Evolutionary conservation across 371 early-diverging fungal species (phyloP).

Genomic region (Smittium culicis): DNA sequence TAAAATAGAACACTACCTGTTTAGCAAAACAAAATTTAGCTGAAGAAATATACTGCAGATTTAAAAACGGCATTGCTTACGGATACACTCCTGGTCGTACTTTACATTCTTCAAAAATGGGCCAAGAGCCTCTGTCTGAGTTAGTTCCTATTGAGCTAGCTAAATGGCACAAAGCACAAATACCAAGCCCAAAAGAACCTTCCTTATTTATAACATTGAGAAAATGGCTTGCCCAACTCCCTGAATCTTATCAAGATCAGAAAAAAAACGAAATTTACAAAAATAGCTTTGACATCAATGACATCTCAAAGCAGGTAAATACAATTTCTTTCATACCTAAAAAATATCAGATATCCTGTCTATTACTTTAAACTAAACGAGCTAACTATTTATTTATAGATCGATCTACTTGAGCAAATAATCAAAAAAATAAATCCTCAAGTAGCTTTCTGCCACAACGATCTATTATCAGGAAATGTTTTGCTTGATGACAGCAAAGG

Average conservation of each 20-base stretch:
- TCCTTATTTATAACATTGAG: constrained; percentile 60
- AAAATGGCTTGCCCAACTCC: constrained; percentile 70
- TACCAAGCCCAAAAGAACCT: constrained; percentile 39
- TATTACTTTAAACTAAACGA: constrained; percentile 14
- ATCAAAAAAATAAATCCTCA: constrained; percentile 53
- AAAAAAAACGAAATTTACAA: constrained; percentile 46
- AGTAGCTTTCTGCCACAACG: constrained; percentile 84
- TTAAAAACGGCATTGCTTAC: constrained; percentile 78
- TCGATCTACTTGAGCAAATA: constrained; percentile 37
- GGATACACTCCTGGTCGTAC: constrained; percentile 72
- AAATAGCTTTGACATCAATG: constrained; percentile 38
- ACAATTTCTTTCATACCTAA: constrained; percentile 13
- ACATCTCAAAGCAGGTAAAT: constrained; percentile 34
- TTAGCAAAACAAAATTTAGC: constrained; percentile 54
- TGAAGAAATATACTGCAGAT: constrained; percentile 73
- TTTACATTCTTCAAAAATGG: constrained; percentile 52
- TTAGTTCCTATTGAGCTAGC: constrained; percentile 70
- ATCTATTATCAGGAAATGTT: constrained; percentile 76
- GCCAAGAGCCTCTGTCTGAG: constrained; percentile 45
- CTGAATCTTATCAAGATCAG: constrained; percentile 43
- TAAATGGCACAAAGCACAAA: constrained; percentile 57
- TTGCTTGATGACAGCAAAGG: constrained; percentile 49
- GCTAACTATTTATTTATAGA: constrained; percentile 12
- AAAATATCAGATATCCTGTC: neutral
- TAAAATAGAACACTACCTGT: constrained; percentile 55